Base-by-base conservation (phyloP, 805 yeast genomes). In the Debaryomyces maramus region DNA sequence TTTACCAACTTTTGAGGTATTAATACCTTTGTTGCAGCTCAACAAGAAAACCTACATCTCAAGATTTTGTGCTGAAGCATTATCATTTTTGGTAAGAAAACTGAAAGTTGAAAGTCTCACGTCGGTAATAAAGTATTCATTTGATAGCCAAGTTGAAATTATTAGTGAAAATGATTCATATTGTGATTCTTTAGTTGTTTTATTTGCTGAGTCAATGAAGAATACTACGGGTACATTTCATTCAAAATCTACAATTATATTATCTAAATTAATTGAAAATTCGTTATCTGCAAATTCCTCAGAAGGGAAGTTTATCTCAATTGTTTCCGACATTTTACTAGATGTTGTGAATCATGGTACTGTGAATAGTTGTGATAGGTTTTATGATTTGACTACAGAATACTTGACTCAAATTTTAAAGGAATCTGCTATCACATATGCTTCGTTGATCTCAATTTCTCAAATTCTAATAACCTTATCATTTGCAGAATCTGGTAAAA, bases 51-150 rank as follows among this genome's bases (percentile, higher is more conserved):
- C 78, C 19, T 80, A 84, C 47, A 73, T 90, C 24, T 73, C 87
- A 1, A 73, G 95, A 45, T 93, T 91, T 53, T 81, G 95, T 15
- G 89, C 97, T 0, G 97, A 91, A 60, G 93, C 97, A 0, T 60
- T 91, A 33, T 86, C 97, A 0, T 93, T 85, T 52, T 67, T 91
- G 41, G 67, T 91, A 7, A 78, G 93, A 55, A 87, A 87, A 58
- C 72, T 86, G 45, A 70, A 72, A 17, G 57, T 69, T 0, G 71
- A 71, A 0, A 63, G 75, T 5, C 62, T 89, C 34, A 51, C 56
- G 1, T 41, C 48, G 0, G 75, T 86, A 32, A 65, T 85, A 6
- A 52, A 63, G 2, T 68, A 56, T 44, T 57, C 76, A 2, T 67
- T 78, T 34, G 50, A 58, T 21, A 68, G 67, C 19, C 64, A 60